Percentiles rank a stretch among this genome's conserved stretches.
phyloP scores from a whole-genome alignment of 2,329 filamentous ascomycete species.

The Colletotrichum salicis region DNA sequence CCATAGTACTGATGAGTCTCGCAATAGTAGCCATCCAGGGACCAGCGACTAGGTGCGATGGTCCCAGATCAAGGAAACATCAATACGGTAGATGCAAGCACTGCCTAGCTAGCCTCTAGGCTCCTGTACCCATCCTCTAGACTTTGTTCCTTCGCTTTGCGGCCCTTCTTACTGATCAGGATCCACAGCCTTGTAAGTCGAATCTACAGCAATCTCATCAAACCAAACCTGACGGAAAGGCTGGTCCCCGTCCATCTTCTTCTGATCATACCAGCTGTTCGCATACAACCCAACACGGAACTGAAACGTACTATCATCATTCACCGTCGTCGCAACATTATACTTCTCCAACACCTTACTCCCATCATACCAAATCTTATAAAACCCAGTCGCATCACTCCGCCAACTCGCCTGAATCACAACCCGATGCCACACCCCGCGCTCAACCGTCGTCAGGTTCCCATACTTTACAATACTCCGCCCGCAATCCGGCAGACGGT shows the following conservation, averaged over 20 bases:
- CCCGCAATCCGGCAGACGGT: constrained; percentile 41
- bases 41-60: too few relatives aligned
- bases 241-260: constrained; percentile 52
- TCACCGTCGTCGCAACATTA: constrained; percentile 56
- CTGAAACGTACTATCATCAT: constrained; percentile 54
- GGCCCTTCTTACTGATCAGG: background rate
- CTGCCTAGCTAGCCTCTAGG: too few relatives aligned
- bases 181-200: constrained; percentile 39
- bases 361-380: constrained; percentile 60
- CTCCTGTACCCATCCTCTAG: too few relatives aligned
- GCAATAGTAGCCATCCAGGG: too few relatives aligned
- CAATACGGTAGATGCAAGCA: too few relatives aligned
- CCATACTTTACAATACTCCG: constrained; percentile 37
- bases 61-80: too few relatives aligned
- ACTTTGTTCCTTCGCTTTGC: too few relatives aligned
- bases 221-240: constrained; percentile 59
- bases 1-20: too few relatives aligned
- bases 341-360: constrained; percentile 52
- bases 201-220: constrained; percentile 58
- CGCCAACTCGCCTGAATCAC: constrained; percentile 58
- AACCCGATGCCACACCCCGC: constrained; percentile 58
- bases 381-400: constrained; percentile 54
- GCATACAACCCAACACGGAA: constrained; percentile 61
- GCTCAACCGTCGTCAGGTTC: constrained; percentile 50
- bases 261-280: constrained; percentile 59